Conservation (phyloP, 768 basidiomycete genomes). For the Pilatotrama ljubarskyi region DNA sequence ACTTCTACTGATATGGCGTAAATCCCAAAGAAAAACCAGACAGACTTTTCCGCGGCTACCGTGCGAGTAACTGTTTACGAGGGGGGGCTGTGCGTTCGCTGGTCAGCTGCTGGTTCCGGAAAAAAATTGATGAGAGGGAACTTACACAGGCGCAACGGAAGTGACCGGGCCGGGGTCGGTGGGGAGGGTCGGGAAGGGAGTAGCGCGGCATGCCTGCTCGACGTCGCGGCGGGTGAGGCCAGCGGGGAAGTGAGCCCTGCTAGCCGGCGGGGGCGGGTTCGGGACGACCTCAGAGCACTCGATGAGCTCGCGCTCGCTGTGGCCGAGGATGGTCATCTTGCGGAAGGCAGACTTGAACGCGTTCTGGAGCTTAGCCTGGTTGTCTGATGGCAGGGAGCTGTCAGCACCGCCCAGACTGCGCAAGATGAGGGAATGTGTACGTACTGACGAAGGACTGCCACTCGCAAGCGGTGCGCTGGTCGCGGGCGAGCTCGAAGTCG, state of each 20-base stretch:
- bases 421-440: neutral
- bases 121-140: neutral
- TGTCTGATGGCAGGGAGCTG: neutral
- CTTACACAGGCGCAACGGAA: conserved; percentile 35
- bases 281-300: conserved; percentile 19
- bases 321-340: conserved; percentile 33
- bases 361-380: conserved; percentile 22
- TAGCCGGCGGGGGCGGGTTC: conserved; percentile 6
- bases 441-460: conserved; percentile 33
- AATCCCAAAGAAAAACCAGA: neutral
- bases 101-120: neutral
- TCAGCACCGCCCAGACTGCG: neutral
- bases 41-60: neutral
- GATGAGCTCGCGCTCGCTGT: conserved; percentile 7
- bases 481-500: conserved; percentile 30
- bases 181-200: conserved; percentile 21
- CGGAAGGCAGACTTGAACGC: conserved; percentile 30
- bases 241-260: conserved; percentile 17
- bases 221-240: conserved; percentile 6
- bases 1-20: too few relatives aligned
- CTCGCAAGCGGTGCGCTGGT: conserved; percentile 33
- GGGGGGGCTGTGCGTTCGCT: neutral
- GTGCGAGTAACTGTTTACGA: neutral
- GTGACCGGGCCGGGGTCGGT: conserved; percentile 33
- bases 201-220: conserved; percentile 12